Evolutionary conservation across 148 eudicot genomes (phyloP).

Genomic region (Cornus kousa): DNA sequence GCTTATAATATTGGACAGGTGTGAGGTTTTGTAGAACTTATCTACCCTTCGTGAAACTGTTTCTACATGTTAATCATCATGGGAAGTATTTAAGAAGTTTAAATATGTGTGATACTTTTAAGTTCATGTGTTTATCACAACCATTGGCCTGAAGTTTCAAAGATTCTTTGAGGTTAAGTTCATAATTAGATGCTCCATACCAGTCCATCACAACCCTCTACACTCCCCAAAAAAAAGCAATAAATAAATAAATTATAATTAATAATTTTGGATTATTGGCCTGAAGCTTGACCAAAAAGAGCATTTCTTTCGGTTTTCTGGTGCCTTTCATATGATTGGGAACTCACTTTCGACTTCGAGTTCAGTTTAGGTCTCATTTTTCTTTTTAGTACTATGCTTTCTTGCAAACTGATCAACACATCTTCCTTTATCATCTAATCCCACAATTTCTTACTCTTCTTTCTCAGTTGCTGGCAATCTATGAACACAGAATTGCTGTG

Average conservation of each 20-base stretch:
- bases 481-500: conserved; percentile 95
- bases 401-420: conserved; percentile 2
- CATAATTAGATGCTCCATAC: no score
- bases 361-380: background rate
- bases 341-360: background rate
- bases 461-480: conserved; percentile 82
- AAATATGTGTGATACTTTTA: background rate
- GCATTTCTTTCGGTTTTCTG: background rate
- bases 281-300: background rate
- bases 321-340: background rate
- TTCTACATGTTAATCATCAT: background rate
- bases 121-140: background rate
- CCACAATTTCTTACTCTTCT: conserved; percentile 10
- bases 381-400: background rate
- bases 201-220: no score
- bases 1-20: conserved; percentile 89
- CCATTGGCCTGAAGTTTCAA: background rate
- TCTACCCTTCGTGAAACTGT: background rate
- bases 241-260: no score
- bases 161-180: background rate
- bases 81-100: background rate
- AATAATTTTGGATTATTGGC: background rate
- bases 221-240: background rate
- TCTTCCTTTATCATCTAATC: conserved; percentile 4
- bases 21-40: conserved; percentile 5